Base-by-base conservation (phyloP, 2,329 filamentous ascomycete species). In the Xylariaceae sp. region DNA sequence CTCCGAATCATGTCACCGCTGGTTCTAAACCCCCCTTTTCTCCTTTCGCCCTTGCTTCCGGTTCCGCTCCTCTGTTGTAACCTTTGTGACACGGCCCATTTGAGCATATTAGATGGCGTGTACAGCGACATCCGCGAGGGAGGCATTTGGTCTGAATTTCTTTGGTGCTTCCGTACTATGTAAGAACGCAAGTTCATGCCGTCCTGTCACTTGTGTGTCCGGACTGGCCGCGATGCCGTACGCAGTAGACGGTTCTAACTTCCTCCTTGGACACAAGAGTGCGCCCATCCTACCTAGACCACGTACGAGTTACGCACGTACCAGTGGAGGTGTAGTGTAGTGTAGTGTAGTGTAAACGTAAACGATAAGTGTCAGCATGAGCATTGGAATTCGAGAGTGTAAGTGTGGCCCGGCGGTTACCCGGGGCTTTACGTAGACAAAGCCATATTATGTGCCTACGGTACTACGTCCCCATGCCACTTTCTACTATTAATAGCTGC, bases 391-490 rank as follows among this genome's bases (percentile, higher is more conserved):
- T n/a, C n/a, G n/a, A 41, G 39, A 41, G 39, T 41, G 39, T 21
- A 18, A 19, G 48, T 47, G 32, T 57, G 36, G 36, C 37, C 18
- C 12, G 29, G 9, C 18, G 47, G 32, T 18, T 13, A 41, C 18
- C 36, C 44, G 47, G 51, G 44, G 18, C 43, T 39, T 47, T 48
- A 22, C 51, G 29, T 12, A 10, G 21, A 30, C 34, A 32, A 22
- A 26, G 8, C 32, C 21, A n/a, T 5, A 15, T 30, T 32, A 18
- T 34, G 34, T 44, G 15, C 34, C 22, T 2, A 19, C 13, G 5
- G 26, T 26, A 8, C 26, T 8, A 26, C 26, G 8, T 26, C 26
- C 26, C 26, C 4, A 26, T 26, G 26, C 26, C 8, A 4, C 26
- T 26, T 5, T 26, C 26, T 26, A 26, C 26, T 12, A 44, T 12